Conservation (phyloP, 768 basidiomycete genomes). For the Russula lepida region DNA sequence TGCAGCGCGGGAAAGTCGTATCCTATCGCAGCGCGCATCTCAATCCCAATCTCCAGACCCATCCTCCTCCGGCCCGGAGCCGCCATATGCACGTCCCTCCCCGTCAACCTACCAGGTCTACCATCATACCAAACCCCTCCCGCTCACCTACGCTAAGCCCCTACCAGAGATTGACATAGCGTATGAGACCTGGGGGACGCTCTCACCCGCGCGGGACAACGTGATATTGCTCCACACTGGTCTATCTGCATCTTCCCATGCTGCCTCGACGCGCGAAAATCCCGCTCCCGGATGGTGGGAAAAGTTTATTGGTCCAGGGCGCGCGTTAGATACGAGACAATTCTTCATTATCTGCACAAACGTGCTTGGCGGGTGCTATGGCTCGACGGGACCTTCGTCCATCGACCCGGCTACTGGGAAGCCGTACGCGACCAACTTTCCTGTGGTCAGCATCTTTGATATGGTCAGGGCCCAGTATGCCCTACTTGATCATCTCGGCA, state of each 20-base stretch:
- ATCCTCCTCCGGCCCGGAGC: slow-evolving; percentile 62
- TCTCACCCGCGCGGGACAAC: slow-evolving; percentile 71
- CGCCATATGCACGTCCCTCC: slow-evolving; percentile 71
- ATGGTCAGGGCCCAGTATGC: slow-evolving; percentile 93
- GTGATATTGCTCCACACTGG: slow-evolving; percentile 95
- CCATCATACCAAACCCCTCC: slow-evolving; percentile 52
- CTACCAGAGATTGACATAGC: slow-evolving; percentile 78
- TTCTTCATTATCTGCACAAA: slow-evolving; percentile 96
- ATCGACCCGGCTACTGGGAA: slow-evolving; percentile 57
- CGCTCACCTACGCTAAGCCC: slow-evolving; percentile 47
- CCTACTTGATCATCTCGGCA: slow-evolving; percentile 75
- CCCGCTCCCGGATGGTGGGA: slow-evolving; percentile 96
- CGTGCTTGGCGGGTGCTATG: slow-evolving; percentile 95
- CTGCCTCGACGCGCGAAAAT: slow-evolving; percentile 71
- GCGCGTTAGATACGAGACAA: slow-evolving; percentile 83
- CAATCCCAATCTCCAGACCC: slow-evolving; percentile 13
- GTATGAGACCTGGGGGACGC: slow-evolving; percentile 96
- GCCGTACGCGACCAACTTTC: slow-evolving; percentile 86
- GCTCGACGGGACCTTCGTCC: slow-evolving; percentile 90
- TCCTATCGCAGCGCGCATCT: slow-evolving; percentile 27
- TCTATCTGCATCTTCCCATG: slow-evolving; percentile 92
- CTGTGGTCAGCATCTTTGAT: slow-evolving; percentile 88
- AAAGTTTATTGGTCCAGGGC: slow-evolving; percentile 93
- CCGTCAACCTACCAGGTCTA: slow-evolving; percentile 67
- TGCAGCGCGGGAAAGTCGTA: slow-evolving; percentile 54